Base-by-base conservation (phyloP, 225 moss, liverwort and hornwort genomes). In the Ulota crispa region DNA sequence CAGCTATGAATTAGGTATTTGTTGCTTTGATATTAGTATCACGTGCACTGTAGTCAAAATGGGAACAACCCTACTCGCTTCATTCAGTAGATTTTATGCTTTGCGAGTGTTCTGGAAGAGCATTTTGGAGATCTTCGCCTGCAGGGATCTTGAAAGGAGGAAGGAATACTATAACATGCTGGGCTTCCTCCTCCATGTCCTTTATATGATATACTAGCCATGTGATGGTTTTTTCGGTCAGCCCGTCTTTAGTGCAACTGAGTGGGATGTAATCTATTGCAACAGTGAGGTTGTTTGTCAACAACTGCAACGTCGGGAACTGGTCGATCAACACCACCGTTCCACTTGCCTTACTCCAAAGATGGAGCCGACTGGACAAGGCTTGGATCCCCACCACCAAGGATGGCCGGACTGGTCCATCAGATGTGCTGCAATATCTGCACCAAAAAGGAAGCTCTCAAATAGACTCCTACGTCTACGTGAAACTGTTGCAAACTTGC, bases 391-490 rank as follows among this genome's bases (percentile, higher is more conserved):
- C 82, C 79, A 80, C 75, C 66, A 43, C 20, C 64, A 78, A 73
- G 65, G 70, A 59, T 71, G 78, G 47, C 84, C 62, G 87, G 84
- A 78, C 64, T 52, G 52, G 60, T 55, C 24, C 86, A 26, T 34
- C 63, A 31, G 87, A 85, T 60, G 82, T 85, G 34, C 64, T 89
- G 54, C 75, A 85, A 28, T 82, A 72, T 75, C 80, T 89, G 26
- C 63, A 85, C 36, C 81, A 73, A 55, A 86, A 76, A 60, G 81
- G 70, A 30, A 34, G 68, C 30, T 70, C 80, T 47, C 30, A 30
- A 13, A 53, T 88, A 24, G 76, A 90, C 64, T 85, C 89, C 14
- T 83, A 79, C 78, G 81, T 83, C 34, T 90, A 90, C 57, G 88
- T 85, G 59, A 83, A 84, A 63, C 27, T 90, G 42, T 69, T 90